Evolutionary conservation across 139 green algal species (phyloP), one percentile per base, ranked within the genome.

Genomic region (Nannochloris sp.): DNA sequence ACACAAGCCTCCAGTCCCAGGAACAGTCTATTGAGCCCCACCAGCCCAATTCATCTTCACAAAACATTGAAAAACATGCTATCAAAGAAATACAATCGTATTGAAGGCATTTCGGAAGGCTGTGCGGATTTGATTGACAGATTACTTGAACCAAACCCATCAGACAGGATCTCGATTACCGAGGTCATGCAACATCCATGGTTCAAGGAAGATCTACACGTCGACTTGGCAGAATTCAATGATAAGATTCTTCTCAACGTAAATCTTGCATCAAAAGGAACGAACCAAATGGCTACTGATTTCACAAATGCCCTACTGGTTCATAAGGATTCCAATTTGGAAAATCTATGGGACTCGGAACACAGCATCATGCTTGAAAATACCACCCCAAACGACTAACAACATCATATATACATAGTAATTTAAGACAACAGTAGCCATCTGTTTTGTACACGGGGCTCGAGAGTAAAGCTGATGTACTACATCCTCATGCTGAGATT

Each of bases 1-100:
- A 83, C 88, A 63, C 85, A 94, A 40, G 17, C 11, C 17, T 57
- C 82, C 87, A 58, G 73, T 73, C 43, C 65, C 75, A 51, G 83
- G 84, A 55, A 81, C 8, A 40, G 33, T 40, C 33, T 40, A 40
- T 40, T 40, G 33, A 8, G 33, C 8, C 9, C 11, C 11, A 8
- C 8, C 11, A 40, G 33, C 33, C 33, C 33, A 2, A 8, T 13
- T 6, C 12, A 8, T 40, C 33, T 88, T 67, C 79, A 69, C 56
- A 61, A 53, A 49, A 73, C 76, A 59, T 53, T 81, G 49, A 62
- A 69, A 3, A 59, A 67, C 8, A 37, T 56, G 14, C 8, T 70
- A 51, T 40, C 45, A 11, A 33, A 20, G 4, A 25, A 53, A 29
- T 65, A 20, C 49, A 29, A 57, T 5, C 9, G 6, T 9, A 20